Percentiles rank a stretch among this genome's conserved stretches.
Evolutionary conservation across 331 rosid species (phyloP).

Genomic region (Dryas integrifolia): DNA sequence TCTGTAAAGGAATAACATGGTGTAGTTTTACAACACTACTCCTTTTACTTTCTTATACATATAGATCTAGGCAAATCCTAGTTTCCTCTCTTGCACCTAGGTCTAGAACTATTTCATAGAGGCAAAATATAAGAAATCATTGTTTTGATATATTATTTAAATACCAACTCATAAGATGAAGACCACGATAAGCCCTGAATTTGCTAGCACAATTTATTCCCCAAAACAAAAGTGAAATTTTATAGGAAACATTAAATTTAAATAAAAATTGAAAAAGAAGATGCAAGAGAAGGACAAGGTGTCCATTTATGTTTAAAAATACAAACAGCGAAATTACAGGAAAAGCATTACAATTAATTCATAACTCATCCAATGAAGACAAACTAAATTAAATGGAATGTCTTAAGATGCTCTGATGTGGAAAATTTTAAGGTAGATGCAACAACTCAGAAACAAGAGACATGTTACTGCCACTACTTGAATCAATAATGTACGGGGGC

Average conservation of each 20-base stretch:
- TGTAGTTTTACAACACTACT: not conserved
- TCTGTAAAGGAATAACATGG: not conserved
- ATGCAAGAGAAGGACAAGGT: not conserved
- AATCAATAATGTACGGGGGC: not conserved
- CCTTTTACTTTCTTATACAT: not conserved
- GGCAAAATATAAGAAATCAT: not conserved
- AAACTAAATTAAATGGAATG: not conserved
- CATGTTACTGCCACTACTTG: not conserved
- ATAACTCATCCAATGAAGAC: not conserved
- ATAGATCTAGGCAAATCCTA: not conserved
- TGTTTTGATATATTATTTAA: not conserved
- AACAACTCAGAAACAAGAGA: not conserved
- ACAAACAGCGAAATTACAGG: not conserved
- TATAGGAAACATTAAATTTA: not conserved
- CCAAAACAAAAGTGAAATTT: not conserved
- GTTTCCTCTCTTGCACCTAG: not conserved
- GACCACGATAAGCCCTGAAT: not conserved
- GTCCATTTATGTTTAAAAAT: not conserved
- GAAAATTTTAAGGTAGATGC: too few relatives aligned
- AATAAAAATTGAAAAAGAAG: not conserved
- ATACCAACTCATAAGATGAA: not conserved
- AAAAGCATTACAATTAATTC: not conserved
- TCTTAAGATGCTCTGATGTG: not conserved
- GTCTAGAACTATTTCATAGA: not conserved
- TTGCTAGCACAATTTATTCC: not conserved